These are phyloP conservation scores for Lactifluus pinguis DNA, from an alignment of 768 basidiomycete genomes.

Conservation along the genomic window DNA sequence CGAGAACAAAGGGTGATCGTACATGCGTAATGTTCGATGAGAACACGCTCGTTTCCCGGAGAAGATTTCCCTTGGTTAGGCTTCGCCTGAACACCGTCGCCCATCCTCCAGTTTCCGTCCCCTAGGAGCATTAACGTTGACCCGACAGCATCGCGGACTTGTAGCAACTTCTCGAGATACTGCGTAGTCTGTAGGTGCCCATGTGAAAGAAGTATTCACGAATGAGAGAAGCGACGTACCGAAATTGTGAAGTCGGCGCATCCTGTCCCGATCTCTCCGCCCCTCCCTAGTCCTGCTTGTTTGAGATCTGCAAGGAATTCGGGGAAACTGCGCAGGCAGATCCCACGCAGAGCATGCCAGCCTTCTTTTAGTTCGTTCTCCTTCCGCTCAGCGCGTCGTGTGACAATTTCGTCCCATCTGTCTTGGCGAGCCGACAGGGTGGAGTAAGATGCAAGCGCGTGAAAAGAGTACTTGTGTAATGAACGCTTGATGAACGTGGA, in stretches of 20 bases:
- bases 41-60: slow-evolving; percentile 46
- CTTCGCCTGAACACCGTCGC: slow-evolving; percentile 64
- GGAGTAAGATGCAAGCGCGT: slow-evolving; percentile 66
- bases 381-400: slow-evolving; percentile 35
- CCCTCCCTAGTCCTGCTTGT: slow-evolving; percentile 45
- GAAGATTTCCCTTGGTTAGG: slow-evolving; percentile 29
- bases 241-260: slow-evolving; percentile 51
- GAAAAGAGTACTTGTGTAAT: slow-evolving; percentile 69
- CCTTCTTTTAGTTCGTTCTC: slow-evolving; percentile 68
- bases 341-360: slow-evolving; percentile 48
- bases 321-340: slow-evolving; percentile 76
- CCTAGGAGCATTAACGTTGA: slow-evolving; percentile 62
- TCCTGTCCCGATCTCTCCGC: slow-evolving; percentile 53
- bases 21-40: slow-evolving; percentile 75
- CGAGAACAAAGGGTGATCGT: slow-evolving; percentile 23
- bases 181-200: slow-evolving; percentile 41
- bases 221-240: slow-evolving; percentile 28
- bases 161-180: slow-evolving; percentile 62
- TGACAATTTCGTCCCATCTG: slow-evolving; percentile 60
- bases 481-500: slow-evolving; percentile 62
- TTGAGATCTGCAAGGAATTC: slow-evolving; percentile 78
- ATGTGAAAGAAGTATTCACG: neutral
- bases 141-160: slow-evolving; percentile 58
- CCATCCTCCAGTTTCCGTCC: slow-evolving; percentile 91
- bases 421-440: slow-evolving; percentile 46